Conservation (phyloP, 1,284 basidiomycete species). For the Fomitopsis schrenkii region DNA sequence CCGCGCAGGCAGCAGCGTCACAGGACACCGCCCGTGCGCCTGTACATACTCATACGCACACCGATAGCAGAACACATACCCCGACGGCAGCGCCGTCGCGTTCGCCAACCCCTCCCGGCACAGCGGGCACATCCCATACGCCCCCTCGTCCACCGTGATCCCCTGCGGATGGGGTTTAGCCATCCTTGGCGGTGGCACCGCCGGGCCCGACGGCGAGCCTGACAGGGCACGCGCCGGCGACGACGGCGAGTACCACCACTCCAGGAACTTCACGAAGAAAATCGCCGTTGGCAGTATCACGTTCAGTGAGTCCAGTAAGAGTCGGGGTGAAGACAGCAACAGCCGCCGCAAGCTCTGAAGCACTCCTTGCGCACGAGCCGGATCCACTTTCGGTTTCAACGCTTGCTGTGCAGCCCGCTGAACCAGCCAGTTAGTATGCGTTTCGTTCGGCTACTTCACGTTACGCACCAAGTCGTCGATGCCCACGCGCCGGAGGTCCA, state of each 20-base stretch:
- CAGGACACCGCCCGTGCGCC: slow-evolving; percentile 77
- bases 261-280: slow-evolving; percentile 95
- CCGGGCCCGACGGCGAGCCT: slow-evolving; percentile 56
- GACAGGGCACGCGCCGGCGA: slow-evolving; percentile 77
- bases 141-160: slow-evolving; percentile 50
- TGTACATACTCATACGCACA: slow-evolving; percentile 87
- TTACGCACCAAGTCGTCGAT: slow-evolving; percentile 68
- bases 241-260: slow-evolving; percentile 98
- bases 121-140: slow-evolving; percentile 82
- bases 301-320: slow-evolving; percentile 73
- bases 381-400: slow-evolving; percentile 19
- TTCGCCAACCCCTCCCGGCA: slow-evolving; percentile 79
- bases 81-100: slow-evolving; percentile 86
- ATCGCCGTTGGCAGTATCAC: slow-evolving; percentile 89
- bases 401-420: slow-evolving; percentile 29
- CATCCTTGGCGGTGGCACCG: slow-evolving; percentile 72
- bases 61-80: slow-evolving; percentile 95
- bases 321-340: slow-evolving; percentile 50
- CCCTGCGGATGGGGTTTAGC: slow-evolving; percentile 70
- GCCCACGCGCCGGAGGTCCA: slow-evolving; percentile 78
- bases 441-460: not conserved
- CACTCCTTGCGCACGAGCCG: slow-evolving; percentile 28
- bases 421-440: not conserved
- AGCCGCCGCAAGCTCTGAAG: slow-evolving; percentile 40
- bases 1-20: slow-evolving; percentile 73